Evolutionary conservation across 177 flowering plant genomes (phyloP).

Genomic region (Vitis hybrid): DNA sequence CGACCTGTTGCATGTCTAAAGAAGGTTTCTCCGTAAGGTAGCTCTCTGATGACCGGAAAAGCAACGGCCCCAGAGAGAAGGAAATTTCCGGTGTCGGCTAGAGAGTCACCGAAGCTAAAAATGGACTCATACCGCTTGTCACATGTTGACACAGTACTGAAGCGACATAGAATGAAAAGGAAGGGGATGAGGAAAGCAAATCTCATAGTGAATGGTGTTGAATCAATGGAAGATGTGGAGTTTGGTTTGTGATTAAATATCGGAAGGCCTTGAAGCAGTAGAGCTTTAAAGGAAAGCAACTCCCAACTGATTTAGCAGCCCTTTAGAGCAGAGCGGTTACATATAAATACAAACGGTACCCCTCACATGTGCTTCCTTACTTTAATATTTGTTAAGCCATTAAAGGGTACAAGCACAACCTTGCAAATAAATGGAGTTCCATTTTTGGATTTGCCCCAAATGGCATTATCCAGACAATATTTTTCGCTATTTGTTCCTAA

Average conservation of each 20-base stretch:
- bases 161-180: neutral
- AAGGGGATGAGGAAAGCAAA: neutral
- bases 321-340: neutral
- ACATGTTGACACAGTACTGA: neutral
- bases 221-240: neutral
- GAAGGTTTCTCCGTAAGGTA: slow-evolving; percentile 59
- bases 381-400: too few relatives aligned
- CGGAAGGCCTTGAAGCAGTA: neutral
- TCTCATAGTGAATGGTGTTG: neutral
- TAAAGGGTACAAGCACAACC: too few relatives aligned
- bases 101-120: slow-evolving; percentile 65
- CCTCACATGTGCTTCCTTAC: neutral
- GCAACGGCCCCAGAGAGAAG: slow-evolving; percentile 20
- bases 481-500: too few relatives aligned
- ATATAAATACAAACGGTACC: neutral
- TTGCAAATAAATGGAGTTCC: too few relatives aligned
- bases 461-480: too few relatives aligned
- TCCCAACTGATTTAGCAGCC: neutral
- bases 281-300: neutral
- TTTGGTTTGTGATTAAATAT: neutral
- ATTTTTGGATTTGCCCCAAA: too few relatives aligned
- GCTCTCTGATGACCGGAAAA: slow-evolving; percentile 25
- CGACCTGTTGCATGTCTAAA: slow-evolving; percentile 58
- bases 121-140: slow-evolving; percentile 27
- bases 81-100: slow-evolving; percentile 60